Evolutionary conservation across 2,329 filamentous ascomycete genomes (phyloP).

Genomic region (Penicillium sp.): DNA sequence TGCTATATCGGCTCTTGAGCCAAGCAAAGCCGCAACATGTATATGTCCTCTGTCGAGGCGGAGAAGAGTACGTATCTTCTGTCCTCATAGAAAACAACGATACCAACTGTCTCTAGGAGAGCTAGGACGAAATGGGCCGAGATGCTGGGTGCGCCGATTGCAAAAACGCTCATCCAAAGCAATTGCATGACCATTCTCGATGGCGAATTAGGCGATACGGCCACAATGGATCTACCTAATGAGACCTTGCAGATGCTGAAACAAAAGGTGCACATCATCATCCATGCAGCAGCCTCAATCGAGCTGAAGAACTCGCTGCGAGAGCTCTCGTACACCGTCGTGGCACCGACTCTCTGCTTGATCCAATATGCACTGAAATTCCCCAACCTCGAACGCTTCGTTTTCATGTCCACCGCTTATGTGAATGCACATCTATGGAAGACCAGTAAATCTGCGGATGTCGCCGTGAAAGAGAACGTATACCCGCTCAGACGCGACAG

Average conservation of each 20-base stretch:
- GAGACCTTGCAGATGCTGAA: conserved; percentile 19
- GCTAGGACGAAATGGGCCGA: conserved; percentile 18
- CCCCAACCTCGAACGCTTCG: conserved; percentile 18
- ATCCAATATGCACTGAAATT: conserved; percentile 20
- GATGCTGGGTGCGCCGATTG: conserved; percentile 12
- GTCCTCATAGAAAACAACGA: not conserved
- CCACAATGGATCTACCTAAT: conserved; percentile 19
- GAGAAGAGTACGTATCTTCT: conserved; percentile 7
- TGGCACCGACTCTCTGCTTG: conserved; percentile 18
- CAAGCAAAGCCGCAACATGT: conserved; percentile 15
- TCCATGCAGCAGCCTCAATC: conserved; percentile 17
- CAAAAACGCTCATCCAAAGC: conserved; percentile 11
- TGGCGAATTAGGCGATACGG: conserved; percentile 19
- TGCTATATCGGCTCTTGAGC: conserved; percentile 20
- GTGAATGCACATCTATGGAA: conserved; percentile 20
- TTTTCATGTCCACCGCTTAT: conserved; percentile 20
- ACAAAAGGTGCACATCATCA: conserved; percentile 17
- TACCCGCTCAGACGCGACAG: conserved; percentile 11
- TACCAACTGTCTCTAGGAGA: conserved; percentile 6
- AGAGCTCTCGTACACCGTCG: conserved; percentile 16
- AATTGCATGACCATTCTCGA: conserved; percentile 17
- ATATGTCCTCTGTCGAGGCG: conserved; percentile 20
- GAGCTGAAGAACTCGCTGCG: conserved; percentile 17
- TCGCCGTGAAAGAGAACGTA: conserved; percentile 14
- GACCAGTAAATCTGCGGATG: conserved; percentile 9